Conservation (phyloP, 2,329 filamentous ascomycete species). For the Tolypocladium ophioglossoides region DNA sequence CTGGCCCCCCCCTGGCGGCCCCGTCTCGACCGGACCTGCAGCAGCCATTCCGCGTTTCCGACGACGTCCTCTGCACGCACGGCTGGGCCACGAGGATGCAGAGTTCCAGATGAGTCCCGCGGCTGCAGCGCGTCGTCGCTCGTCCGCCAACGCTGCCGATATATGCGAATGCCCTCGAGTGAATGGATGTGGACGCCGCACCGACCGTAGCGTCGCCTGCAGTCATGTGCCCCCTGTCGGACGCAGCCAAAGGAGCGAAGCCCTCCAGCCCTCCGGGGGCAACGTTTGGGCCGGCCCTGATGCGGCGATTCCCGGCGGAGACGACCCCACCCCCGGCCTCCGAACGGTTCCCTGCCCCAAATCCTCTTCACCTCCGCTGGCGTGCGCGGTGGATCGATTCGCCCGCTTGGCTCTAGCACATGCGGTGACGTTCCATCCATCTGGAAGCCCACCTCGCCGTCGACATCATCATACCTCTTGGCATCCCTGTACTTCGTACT, state of each 20-base stretch:
- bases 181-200: background rate
- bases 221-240: background rate
- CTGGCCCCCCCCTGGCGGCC: background rate
- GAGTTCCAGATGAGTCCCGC: no score
- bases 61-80: background rate
- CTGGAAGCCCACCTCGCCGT: background rate
- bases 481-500: background rate
- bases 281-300: conserved; percentile 2
- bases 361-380: background rate
- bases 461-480: background rate
- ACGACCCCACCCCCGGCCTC: background rate
- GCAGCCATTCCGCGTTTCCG: background rate
- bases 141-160: background rate
- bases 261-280: background rate
- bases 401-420: background rate
- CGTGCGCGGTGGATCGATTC: background rate
- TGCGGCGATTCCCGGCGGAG: conserved; percentile 1
- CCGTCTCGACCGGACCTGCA: background rate
- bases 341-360: background rate
- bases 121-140: background rate
- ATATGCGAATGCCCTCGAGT: background rate
- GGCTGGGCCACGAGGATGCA: background rate
- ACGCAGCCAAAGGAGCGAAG: no score
- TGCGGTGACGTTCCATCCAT: conserved; percentile 14
- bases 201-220: background rate